Base-by-base conservation (phyloP, 306 rosid species). In the Fagus sylvatica region DNA sequence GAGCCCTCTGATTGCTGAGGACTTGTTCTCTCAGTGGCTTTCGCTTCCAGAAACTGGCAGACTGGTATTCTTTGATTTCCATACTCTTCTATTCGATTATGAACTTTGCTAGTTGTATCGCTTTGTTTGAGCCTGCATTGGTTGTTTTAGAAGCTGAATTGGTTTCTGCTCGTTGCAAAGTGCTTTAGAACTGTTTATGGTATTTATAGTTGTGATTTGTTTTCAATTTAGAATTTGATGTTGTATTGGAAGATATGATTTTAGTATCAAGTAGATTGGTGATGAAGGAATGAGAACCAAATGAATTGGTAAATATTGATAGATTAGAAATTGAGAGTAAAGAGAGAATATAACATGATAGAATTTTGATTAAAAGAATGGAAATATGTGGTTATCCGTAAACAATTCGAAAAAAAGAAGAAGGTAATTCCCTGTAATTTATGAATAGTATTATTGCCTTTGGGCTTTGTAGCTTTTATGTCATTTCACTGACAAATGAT, bases 21-120 rank as follows among this genome's bases (percentile, higher is more conserved):
- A 91, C 79, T 83, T 91, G 72, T 91, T 83, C 60, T 74, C 87
- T 42, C 97, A 88, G 86, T 91, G 97, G 97, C 97, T 91, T 79
- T 89, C 94, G 13, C 94, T 89, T 49, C 92, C 94, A 2, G 91
- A 91, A 62, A 91, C 97, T 62, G 77, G 84, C 56, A 88, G 94
- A 76, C 80, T 91, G 97, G 97, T 91, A 80, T 70, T 46, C 65
- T 12, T 37, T 62, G 43, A 62, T 34, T 62, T 7, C 9, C 22
- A 17, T 8, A 7, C 6, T 17, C 6, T 17, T n/a, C 28, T 39
- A 1, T 65, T 39, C 19, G 30, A 39, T 39, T 37, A 39, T 39
- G 40, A 65, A 39, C 28, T 74, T n/a, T 46, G 11, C 3, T 36
- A 1, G 49, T 19, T 43, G 40, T 46, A 54, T 76, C 37, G 48